A percentile compares a stretch with the other conserved stretches of the same genome.
Evolutionary conservation across 495 filamentous ascomycete species (phyloP).

Genomic region (Neurospora discreta): DNA sequence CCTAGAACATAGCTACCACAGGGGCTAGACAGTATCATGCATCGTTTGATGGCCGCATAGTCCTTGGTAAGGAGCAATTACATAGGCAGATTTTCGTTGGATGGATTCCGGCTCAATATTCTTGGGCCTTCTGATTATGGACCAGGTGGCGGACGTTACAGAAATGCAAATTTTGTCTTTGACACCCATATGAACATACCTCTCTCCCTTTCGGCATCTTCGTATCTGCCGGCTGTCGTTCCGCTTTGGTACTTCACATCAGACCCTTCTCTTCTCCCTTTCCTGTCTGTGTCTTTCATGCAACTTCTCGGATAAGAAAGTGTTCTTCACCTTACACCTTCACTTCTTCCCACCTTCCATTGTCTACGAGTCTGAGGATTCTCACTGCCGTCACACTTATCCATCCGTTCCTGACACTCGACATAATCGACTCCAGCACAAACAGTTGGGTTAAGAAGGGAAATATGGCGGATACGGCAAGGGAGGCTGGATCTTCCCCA

Average conservation of each 20-base stretch:
- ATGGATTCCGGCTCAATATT: background rate
- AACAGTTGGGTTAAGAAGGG: background rate
- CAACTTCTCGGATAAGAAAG: background rate
- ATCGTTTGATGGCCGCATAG: background rate
- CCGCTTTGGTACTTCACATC: background rate
- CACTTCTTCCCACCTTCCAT: background rate
- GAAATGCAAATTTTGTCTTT: background rate
- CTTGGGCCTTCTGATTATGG: background rate
- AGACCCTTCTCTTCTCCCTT: background rate
- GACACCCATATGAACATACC: background rate
- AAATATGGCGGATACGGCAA: background rate
- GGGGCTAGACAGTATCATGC: background rate
- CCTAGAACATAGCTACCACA: background rate
- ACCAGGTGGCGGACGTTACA: background rate
- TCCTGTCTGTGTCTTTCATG: background rate
- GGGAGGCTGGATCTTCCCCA: background rate
- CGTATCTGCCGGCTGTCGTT: background rate
- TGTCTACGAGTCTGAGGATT: background rate
- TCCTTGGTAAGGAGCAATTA: background rate
- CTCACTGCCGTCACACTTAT: background rate
- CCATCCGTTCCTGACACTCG: background rate
- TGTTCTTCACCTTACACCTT: background rate
- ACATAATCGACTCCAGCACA: background rate
- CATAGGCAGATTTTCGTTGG: background rate
- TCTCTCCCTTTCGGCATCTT: background rate